Evolutionary conservation across 2,329 filamentous ascomycete species (phyloP), one percentile per base, ranked within the genome.

Genomic region (Trichothecium sympodiale): DNA sequence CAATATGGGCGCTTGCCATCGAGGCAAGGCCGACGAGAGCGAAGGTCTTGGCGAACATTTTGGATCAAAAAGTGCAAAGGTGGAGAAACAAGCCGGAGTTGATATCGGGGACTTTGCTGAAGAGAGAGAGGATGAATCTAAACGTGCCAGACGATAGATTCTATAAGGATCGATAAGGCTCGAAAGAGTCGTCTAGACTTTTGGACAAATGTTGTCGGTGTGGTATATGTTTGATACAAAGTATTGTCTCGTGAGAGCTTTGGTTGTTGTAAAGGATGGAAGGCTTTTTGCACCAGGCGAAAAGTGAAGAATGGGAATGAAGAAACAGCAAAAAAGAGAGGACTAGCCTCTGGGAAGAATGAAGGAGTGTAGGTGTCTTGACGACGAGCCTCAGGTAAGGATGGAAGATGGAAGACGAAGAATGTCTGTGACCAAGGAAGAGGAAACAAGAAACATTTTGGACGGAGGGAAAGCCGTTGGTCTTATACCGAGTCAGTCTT

Each of bases 1-100:
- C 62, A 69, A 95, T 81, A 58, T 96, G 91, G 30, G 82, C 85
- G 34, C 74, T 70, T 47, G 68, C 73, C 37, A 72, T 46, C 41
- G 74, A 61, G 46, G 71, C 67, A 50, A 87, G 56, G 51, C 74
- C 69, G 71, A 63, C 50, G 31, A 65, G 38, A 36, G 72, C 56
- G 42, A 74, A 49, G 45, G 65, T 54, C 48, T 69, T 69, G 36
- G 62, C 52, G 49, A 62, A 59, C 70, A 74, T 73, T 49, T 57
- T 73, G 61, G n/a, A n/a, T n/a, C n/a, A 65, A 31, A 28, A 17
- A 17, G 20, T 6, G 20, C 18, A 17, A 12, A 31, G 8, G 15
- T 30, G 27, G 8, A 17, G 33, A 15, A 13, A 29, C 18, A 15
- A 10, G 16, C 23, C 17, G 17, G 17, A 14, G 12, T 8, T 25